Percentiles rank a stretch among this genome's conserved stretches.
These are phyloP conservation scores for Mycosphaerella sp. DNA, from an alignment of 2,329 filamentous ascomycete species.

Conservation along the genomic window DNA sequence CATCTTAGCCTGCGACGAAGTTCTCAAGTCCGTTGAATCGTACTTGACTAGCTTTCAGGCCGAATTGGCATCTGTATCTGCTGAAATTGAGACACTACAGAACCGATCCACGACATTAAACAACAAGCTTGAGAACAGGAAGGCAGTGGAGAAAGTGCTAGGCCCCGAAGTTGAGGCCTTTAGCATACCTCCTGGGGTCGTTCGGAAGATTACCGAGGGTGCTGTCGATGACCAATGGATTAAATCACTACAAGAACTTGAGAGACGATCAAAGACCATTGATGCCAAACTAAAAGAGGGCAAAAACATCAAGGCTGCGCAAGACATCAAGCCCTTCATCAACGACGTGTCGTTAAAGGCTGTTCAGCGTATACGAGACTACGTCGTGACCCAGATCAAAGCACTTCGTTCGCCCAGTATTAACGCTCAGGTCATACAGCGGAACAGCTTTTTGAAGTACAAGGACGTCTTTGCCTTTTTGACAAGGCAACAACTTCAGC, in stretches of 20 bases:
- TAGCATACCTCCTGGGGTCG: slow-evolving; percentile 75
- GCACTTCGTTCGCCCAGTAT: slow-evolving; percentile 90
- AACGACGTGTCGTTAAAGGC: slow-evolving; percentile 81
- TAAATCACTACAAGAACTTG: slow-evolving; percentile 73
- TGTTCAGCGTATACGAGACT: slow-evolving; percentile 89
- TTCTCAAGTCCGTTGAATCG: slow-evolving; percentile 84
- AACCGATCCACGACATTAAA: slow-evolving; percentile 77
- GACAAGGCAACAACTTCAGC: slow-evolving; percentile 69
- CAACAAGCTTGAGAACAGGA: slow-evolving; percentile 79
- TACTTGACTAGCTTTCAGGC: slow-evolving; percentile 91
- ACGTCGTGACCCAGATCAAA: slow-evolving; percentile 90
- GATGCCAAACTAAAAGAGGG: slow-evolving; percentile 60
- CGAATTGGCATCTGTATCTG: slow-evolving; percentile 84
- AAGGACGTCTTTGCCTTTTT: slow-evolving; percentile 85
- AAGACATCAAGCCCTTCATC: slow-evolving; percentile 78
- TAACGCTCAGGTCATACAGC: slow-evolving; percentile 94
- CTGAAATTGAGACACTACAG: slow-evolving; percentile 91
- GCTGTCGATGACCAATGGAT: slow-evolving; percentile 87
- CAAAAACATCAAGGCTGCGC: slow-evolving; percentile 64
- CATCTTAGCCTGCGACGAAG: slow-evolving; percentile 84
- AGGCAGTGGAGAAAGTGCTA: slow-evolving; percentile 78
- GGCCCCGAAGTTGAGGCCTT: slow-evolving; percentile 88
- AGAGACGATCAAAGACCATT: slow-evolving; percentile 67
- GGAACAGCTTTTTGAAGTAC: slow-evolving; percentile 81
- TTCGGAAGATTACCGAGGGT: slow-evolving; percentile 80